Percentiles rank a stretch among this genome's conserved stretches.
phyloP scores from a whole-genome alignment of 768 basidiomycete genomes.

The Lentinula boryana region DNA sequence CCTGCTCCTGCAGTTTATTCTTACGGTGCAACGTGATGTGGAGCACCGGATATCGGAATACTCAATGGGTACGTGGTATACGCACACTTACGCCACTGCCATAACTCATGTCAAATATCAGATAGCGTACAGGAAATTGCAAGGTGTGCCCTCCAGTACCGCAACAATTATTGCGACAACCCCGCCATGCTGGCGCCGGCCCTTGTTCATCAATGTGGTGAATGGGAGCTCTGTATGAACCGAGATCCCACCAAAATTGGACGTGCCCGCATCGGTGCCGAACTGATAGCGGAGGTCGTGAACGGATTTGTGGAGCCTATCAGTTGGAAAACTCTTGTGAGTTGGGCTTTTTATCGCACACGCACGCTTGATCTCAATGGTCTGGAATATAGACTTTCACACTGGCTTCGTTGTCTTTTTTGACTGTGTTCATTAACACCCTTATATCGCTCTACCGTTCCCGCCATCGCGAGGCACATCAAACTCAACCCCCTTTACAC shows the following conservation, averaged over 20 bases:
- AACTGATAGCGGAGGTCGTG: conserved; percentile 93
- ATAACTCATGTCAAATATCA: conserved; percentile 18
- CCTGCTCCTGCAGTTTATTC: conserved; percentile 77
- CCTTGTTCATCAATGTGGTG: conserved; percentile 79
- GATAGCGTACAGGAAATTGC: conserved; percentile 93
- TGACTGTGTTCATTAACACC: conserved; percentile 79
- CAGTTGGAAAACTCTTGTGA: conserved; percentile 93
- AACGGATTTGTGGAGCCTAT: conserved; percentile 97
- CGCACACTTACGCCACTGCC: not conserved
- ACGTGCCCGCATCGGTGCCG: conserved; percentile 85
- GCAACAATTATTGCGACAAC: conserved; percentile 77
- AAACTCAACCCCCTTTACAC: conserved; percentile 26
- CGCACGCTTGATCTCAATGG: not conserved
- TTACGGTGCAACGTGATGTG: conserved; percentile 88
- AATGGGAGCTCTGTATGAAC: conserved; percentile 95
- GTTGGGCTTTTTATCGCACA: conserved; percentile 20
- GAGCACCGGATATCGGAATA: conserved; percentile 82
- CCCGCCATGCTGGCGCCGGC: conserved; percentile 60
- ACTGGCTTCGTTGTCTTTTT: conserved; percentile 67
- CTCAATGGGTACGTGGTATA: conserved; percentile 63
- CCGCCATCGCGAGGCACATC: conserved; percentile 39
- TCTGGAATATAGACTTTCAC: conserved; percentile 51
- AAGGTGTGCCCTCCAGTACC: conserved; percentile 75
- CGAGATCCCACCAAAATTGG: conserved; percentile 88
- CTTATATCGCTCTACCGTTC: conserved; percentile 73